These are phyloP conservation scores for Ceratocystis huliohia DNA, from an alignment of 2,329 filamentous ascomycete genomes.

Conservation along the genomic window DNA sequence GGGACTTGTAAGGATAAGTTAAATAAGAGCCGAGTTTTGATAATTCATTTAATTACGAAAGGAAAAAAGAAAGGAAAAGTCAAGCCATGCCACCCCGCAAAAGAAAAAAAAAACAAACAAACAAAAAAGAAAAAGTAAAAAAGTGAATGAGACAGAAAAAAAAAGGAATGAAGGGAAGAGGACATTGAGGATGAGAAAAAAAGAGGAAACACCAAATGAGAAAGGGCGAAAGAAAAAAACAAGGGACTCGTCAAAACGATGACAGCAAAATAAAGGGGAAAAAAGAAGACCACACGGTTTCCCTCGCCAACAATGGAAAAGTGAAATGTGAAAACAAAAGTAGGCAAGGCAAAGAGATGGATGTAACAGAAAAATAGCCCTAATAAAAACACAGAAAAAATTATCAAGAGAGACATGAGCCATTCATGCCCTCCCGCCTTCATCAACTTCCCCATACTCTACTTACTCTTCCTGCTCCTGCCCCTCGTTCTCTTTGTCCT, in stretches of 20 bases:
- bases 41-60: not conserved
- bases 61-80: not conserved
- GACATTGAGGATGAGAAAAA: not conserved
- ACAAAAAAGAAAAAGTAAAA: not conserved
- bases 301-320: conserved; percentile 3
- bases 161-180: not conserved
- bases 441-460: not conserved
- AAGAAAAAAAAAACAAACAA: not conserved
- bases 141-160: not conserved
- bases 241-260: not conserved
- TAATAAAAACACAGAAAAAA: conserved; percentile 14
- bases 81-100: not conserved
- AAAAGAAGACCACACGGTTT: not conserved
- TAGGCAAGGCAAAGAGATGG: not conserved
- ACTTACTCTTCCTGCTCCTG: not conserved
- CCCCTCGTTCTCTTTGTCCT: not conserved
- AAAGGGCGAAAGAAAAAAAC: not conserved
- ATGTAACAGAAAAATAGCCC: not conserved
- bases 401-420: conserved; percentile 9
- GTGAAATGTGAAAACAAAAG: conserved; percentile 3
- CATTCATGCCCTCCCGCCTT: not conserved
- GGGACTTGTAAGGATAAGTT: not conserved
- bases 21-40: no score
- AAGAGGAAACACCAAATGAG: not conserved
- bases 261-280: not conserved